Conservation (phyloP, 108 stramenopile species). For the Skeletonema grethae region DNA sequence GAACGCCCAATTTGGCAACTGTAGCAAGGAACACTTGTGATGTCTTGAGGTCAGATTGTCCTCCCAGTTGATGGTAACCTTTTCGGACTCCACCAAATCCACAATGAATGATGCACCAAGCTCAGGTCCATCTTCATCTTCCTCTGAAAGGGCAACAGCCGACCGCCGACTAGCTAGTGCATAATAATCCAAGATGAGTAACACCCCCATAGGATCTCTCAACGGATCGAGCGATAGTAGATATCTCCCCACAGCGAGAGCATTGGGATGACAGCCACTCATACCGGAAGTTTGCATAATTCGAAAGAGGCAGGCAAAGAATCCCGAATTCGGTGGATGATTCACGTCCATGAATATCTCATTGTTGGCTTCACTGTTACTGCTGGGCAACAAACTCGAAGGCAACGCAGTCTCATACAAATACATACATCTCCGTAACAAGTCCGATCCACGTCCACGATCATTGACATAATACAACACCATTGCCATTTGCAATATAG, state of each 20-base stretch:
- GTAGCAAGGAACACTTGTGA: constrained; percentile 39
- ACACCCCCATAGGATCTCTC: constrained; percentile 78
- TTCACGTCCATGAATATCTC: constrained; percentile 59
- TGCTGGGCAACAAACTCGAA: constrained; percentile 47
- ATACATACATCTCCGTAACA: constrained; percentile 67
- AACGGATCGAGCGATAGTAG: constrained; percentile 83
- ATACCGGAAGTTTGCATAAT: constrained; percentile 59
- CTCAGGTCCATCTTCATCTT: constrained; percentile 39
- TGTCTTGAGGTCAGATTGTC: constrained; percentile 39
- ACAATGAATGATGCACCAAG: constrained; percentile 38
- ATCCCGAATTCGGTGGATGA: constrained; percentile 52
- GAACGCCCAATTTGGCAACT: constrained; percentile 78
- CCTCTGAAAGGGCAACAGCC: constrained; percentile 57
- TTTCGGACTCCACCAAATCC: constrained; percentile 32
- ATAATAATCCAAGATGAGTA: constrained; percentile 74
- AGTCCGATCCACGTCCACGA: constrained; percentile 55
- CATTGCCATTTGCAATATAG: constrained; percentile 65
- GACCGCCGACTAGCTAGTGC: constrained; percentile 52
- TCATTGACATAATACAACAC: constrained; percentile 78
- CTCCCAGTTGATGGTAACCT: constrained; percentile 41
- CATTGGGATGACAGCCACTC: constrained; percentile 50
- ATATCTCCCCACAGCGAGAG: constrained; percentile 57
- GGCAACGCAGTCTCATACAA: constrained; percentile 67
- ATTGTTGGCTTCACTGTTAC: constrained; percentile 4
- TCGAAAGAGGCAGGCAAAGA: constrained; percentile 67